Conservation (phyloP, 2,329 filamentous ascomycete species). For the Colletotrichum costaricense region DNA sequence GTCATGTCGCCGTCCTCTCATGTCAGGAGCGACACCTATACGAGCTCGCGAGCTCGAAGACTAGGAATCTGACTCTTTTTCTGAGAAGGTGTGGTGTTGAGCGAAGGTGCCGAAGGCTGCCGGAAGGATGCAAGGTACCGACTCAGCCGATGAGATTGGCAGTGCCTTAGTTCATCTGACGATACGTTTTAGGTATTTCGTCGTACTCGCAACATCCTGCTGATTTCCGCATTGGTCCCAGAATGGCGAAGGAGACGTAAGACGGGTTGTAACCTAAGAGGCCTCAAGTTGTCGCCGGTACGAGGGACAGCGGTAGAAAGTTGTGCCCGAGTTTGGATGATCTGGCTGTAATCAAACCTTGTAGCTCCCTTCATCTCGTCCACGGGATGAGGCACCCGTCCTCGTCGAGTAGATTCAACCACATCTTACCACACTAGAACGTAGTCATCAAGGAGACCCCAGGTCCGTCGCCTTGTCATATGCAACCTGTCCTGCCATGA, state of each 20-base stretch:
- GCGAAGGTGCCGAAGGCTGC: background rate
- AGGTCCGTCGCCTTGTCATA: background rate
- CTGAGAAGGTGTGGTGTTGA: background rate
- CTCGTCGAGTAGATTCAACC: background rate
- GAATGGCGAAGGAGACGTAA: background rate
- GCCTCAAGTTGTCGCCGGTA: background rate
- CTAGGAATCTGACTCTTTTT: background rate
- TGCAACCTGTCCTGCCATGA: too few species aligned
- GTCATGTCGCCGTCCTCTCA: too few species aligned
- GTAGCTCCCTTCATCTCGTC: background rate
- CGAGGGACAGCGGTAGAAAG: background rate
- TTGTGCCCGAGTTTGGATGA: background rate
- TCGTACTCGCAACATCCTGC: too few species aligned
- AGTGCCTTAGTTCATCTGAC: background rate
- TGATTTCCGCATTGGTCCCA: too few species aligned
- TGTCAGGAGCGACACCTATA: background rate
- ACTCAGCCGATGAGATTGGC: background rate
- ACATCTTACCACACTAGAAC: background rate
- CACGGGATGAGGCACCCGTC: background rate
- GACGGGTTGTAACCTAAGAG: background rate
- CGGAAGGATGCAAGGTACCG: background rate
- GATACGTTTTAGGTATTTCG: background rate
- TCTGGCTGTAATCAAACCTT: background rate
- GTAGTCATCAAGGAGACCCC: background rate
- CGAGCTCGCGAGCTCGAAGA: background rate